Base-by-base conservation (phyloP, 345 rosid species). In the Fremontodendron californicum region DNA sequence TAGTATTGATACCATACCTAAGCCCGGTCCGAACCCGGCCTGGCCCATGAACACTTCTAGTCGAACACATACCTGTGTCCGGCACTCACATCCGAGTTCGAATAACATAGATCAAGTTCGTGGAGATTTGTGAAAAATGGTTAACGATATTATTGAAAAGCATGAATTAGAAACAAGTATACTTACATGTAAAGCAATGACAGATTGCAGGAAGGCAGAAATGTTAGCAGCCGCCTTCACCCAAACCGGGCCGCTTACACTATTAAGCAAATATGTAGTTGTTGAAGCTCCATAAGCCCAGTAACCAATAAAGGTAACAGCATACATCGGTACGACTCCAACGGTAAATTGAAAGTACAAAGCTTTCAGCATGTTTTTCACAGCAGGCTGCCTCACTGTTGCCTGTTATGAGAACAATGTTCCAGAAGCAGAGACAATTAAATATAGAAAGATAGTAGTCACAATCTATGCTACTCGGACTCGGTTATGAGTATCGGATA, bases 221-320 rank as follows among this genome's bases (percentile, higher is more conserved):
- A 93, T 67, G 74, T 93, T 93, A 72, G 94, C 99, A 61, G 87
- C 35, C 2, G 91, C 84, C 90, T 91, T 93, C 75, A 92, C 78
- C 99, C 98, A 93, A 65, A 85, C 83, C 1, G 97, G 96, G 31
- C 99, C 99, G 29, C 25, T 86, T 68, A 87, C 89, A 1, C 84
- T 92, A 77, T 85, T 91, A 62, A 96, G 94, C 79, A 96, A 76
- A 76, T 93, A 93, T 9, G 93, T 74, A 0, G 94, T 79, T 18
- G 98, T 87, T 12, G 89, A 80, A 57, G 92, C 78, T 21, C 99
- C 99, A 33, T 96, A 96, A 3, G 99, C 99, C 99, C 99, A 96
- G 46, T 96, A 96, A 10, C 98, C 99, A 0, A 88, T 78, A 55
- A 90, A 90, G 9, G 94, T 81, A 75, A 93, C 92, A 0, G 90